Conservation (phyloP, 2,329 filamentous ascomycete genomes). For the Cercospora janseana region DNA sequence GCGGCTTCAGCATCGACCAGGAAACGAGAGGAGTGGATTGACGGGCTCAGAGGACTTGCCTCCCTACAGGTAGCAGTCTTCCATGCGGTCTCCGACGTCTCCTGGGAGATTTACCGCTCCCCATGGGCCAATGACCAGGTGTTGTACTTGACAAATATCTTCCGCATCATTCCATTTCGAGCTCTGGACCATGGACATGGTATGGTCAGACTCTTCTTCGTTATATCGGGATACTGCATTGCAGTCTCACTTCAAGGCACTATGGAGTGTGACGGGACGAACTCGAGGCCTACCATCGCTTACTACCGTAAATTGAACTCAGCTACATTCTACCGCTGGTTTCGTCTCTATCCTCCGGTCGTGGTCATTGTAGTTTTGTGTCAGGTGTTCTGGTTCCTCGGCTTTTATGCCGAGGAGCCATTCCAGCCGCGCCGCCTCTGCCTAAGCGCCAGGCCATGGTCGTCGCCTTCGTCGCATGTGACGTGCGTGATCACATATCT, state of each 20-base stretch:
- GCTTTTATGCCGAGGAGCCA: background rate
- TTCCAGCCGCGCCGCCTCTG: background rate
- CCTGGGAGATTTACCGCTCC: background rate
- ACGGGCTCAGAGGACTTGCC: background rate
- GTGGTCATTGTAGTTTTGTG: background rate
- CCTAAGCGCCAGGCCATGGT: background rate
- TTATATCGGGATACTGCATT: background rate
- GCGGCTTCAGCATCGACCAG: background rate
- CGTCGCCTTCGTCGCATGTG: background rate
- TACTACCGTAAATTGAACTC: background rate
- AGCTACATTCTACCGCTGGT: background rate
- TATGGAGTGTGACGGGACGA: background rate
- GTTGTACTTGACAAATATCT: background rate
- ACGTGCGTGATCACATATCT: background rate
- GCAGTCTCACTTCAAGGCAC: background rate
- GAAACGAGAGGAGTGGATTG: background rate
- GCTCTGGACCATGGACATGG: background rate
- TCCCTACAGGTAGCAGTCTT: background rate
- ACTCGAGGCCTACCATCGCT: background rate
- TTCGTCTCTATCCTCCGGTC: background rate
- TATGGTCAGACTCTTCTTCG: background rate
- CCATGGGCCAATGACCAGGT: background rate
- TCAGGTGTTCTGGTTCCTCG: background rate
- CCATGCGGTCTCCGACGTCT: background rate
- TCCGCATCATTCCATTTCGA: background rate